These are phyloP conservation scores for Medicago ruthenica DNA, from an alignment of 306 rosid genomes.

Conservation along the genomic window DNA sequence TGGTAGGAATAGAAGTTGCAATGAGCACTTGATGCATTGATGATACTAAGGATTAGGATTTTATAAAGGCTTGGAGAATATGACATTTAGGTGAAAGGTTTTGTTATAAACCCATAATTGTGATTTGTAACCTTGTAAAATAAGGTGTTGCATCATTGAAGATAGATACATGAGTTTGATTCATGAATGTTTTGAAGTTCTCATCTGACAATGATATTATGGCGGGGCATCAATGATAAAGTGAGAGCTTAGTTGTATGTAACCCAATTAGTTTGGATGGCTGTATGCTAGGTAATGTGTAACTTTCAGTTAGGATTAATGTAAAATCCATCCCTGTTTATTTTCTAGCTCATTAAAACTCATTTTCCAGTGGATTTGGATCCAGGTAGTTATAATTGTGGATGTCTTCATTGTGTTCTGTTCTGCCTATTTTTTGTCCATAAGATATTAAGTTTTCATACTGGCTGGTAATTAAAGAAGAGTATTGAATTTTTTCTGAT, in stretches of 20 bases:
- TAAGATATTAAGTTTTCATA: too few species aligned
- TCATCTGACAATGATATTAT: constrained; percentile 13
- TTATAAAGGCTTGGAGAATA: constrained; percentile 40
- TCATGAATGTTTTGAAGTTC: neutral
- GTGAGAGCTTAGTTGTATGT: constrained; percentile 33
- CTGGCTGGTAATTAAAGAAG: too few species aligned
- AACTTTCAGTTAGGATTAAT: constrained; percentile 36
- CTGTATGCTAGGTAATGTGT: constrained; percentile 21
- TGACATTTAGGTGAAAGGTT: constrained; percentile 44
- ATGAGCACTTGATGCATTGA: constrained; percentile 39
- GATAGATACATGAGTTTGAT: too few species aligned
- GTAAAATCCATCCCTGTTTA: constrained; percentile 28
- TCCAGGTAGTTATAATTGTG: too few species aligned
- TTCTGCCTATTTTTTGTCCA: too few species aligned
- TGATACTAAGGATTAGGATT: neutral
- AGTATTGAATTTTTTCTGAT: too few species aligned
- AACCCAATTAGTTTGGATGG: constrained; percentile 16
- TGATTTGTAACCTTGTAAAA: constrained; percentile 33
- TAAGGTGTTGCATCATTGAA: constrained; percentile 35
- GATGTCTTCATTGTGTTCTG: too few species aligned
- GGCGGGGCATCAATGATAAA: constrained; percentile 36
- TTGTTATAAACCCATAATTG: constrained; percentile 4
- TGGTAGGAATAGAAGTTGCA: constrained; percentile 12
- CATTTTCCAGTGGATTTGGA: neutral
- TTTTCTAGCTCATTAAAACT: neutral